Conservation (phyloP, 169 alveolate genomes). For the Plasmodium chabaudi region DNA sequence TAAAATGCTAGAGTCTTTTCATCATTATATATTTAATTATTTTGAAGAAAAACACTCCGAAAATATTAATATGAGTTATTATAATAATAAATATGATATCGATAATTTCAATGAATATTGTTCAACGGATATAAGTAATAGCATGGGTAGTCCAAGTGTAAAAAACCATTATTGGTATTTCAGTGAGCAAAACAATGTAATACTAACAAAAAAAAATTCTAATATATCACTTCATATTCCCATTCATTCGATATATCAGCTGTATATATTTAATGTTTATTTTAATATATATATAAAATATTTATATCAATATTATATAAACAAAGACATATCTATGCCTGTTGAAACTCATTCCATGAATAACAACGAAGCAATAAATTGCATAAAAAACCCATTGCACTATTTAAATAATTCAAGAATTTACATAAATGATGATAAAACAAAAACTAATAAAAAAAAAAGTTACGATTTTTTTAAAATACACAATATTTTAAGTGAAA, state of each 20-base stretch:
- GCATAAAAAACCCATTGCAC: not conserved
- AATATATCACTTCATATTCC: constrained; percentile 28
- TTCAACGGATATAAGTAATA: not conserved
- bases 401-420: constrained; percentile 10
- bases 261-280: constrained; percentile 52
- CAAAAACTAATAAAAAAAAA: not conserved
- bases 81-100: not conserved
- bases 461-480: not conserved
- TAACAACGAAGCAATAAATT: not conserved
- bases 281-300: constrained; percentile 18
- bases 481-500: constrained; percentile 33
- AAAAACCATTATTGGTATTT: constrained; percentile 64
- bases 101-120: not conserved
- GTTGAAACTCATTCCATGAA: not conserved
- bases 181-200: constrained; percentile 33
- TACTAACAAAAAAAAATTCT: constrained; percentile 6
- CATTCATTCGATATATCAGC: constrained; percentile 43
- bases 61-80: not conserved
- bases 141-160: constrained; percentile 23
- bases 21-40: constrained; percentile 41
- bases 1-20: constrained; percentile 36
- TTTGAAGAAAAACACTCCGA: not conserved
- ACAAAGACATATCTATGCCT: not conserved
- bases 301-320: constrained; percentile 1
- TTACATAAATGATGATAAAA: not conserved